Evolutionary conservation across 306 rosid genomes (phyloP).

Genomic region (Ormosia semicastrata): DNA sequence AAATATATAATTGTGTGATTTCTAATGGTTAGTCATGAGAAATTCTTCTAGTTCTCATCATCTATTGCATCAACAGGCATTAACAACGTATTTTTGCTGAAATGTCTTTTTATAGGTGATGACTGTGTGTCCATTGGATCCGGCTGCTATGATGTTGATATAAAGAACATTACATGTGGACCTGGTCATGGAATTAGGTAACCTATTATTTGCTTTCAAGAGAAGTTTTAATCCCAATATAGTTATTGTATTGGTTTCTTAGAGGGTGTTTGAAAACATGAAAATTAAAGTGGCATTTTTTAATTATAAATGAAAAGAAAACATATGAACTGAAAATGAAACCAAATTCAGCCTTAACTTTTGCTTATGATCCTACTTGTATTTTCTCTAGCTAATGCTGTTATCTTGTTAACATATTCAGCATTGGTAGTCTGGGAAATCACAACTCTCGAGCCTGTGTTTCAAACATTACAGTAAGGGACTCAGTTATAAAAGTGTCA

Average conservation of each 20-base stretch:
- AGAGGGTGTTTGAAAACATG: neutral
- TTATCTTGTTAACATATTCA: conserved; percentile 4
- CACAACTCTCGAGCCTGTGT: conserved; percentile 84
- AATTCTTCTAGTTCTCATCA: neutral
- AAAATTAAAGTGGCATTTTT: neutral
- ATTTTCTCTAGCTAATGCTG: neutral
- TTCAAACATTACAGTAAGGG: conserved; percentile 67
- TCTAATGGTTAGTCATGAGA: conserved; percentile 62
- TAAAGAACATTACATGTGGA: conserved; percentile 86
- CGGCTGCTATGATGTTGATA: conserved; percentile 75
- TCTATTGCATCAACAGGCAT: neutral
- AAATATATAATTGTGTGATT: conserved; percentile 71
- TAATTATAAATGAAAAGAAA: neutral
- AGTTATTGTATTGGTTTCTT: neutral
- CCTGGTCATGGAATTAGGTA: conserved; percentile 98
- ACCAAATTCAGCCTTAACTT: neutral
- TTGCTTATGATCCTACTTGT: neutral
- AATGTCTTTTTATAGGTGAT: conserved; percentile 56
- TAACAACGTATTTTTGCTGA: conserved; percentile 3
- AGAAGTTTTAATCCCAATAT: neutral
- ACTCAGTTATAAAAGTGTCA: conserved; percentile 63
- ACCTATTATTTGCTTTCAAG: neutral
- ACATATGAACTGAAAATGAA: neutral
- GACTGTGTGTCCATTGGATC: conserved; percentile 94
- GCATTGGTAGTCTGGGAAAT: conserved; percentile 91